Base-by-base conservation (phyloP, 345 rosid species). In the Camelina neglecta region DNA sequence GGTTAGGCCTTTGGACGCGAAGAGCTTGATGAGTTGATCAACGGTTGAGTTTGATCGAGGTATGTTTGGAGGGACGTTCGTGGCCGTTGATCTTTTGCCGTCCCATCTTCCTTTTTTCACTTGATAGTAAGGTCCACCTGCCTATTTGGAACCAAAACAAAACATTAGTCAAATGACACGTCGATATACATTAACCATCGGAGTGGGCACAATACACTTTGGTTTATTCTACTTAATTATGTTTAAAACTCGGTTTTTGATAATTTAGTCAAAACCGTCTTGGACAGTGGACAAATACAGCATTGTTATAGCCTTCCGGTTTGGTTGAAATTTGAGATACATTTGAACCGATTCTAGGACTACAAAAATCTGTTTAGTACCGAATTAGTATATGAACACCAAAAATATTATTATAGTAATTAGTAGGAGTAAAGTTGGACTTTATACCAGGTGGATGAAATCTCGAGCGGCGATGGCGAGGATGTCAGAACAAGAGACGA, bases 21-120 rank as follows among this genome's bases (percentile, higher is more conserved):
- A 93, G 80, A 89, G 86, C 31, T 86, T 86, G 66, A 90, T 75
- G 53, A 84, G 79, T 11, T 88, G 87, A 67, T 90, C 93, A 13
- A 86, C 60, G 62, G 92, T 93, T 60, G 87, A 90, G 85, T 90
- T 89, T 72, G 97, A 73, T 2, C 73, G 69, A 4, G 93, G 92
- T 13, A 93, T 67, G 67, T 89, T 86, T 51, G 49, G 58, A 5
- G 84, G 60, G 12, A 90, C 95, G 45, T 81, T 80, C 6, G 85
- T 39, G 11, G 97, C 93, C 85, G 65, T 80, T 75, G 95, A 93
- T 81, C 81, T 62, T 77, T 70, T 84, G 0, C 95, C 93, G 68
- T 93, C 96, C 89, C 91, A 86, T 72, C 93, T 86, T 20, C 98
- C 97, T 63, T 90, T 86, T 82, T 82, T 87, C 67, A 93, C 98